phyloP scores from a whole-genome alignment of 192 early-diverging fungal genomes.

The Dimargaris verticillata region DNA sequence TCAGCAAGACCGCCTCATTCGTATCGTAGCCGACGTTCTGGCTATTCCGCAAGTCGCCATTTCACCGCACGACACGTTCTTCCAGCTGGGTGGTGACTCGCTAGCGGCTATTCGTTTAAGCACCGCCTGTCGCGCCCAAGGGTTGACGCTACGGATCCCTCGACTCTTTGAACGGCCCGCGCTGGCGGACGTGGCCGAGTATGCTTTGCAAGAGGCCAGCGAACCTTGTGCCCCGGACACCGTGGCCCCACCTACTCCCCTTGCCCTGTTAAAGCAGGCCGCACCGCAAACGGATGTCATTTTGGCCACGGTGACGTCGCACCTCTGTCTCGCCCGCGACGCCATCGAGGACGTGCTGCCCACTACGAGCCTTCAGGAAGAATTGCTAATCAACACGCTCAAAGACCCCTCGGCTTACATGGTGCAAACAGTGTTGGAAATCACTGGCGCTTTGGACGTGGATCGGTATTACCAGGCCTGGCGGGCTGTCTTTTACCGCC shows the following conservation, averaged over 20 bases:
- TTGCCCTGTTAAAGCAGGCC: no score
- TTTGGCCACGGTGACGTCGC: no score
- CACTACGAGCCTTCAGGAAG: neutral
- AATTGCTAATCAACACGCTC: neutral
- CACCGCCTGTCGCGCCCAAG: neutral
- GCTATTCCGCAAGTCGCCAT: neutral
- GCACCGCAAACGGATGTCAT: no score
- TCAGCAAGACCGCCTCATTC: neutral
- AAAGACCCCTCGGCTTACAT: conserved; percentile 1
- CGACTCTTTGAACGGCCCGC: no score
- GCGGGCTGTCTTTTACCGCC: neutral
- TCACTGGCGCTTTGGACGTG: neutral
- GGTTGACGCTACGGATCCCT: neutral
- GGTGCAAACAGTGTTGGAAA: neutral
- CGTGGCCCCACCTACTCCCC: no score
- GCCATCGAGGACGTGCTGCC: neutral
- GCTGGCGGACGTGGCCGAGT: no score
- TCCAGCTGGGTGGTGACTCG: conserved; percentile 25
- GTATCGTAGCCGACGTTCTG: conserved; percentile 1
- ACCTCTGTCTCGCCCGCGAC: neutral
- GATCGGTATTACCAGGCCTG: neutral
- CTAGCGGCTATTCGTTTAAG: conserved; percentile 12
- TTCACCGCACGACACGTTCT: conserved; percentile 14
- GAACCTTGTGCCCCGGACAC: no score
- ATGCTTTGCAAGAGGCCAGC: no score